Evolutionary conservation across 495 filamentous ascomycete species (phyloP).

Genomic region (Neohortaea acidophila): DNA sequence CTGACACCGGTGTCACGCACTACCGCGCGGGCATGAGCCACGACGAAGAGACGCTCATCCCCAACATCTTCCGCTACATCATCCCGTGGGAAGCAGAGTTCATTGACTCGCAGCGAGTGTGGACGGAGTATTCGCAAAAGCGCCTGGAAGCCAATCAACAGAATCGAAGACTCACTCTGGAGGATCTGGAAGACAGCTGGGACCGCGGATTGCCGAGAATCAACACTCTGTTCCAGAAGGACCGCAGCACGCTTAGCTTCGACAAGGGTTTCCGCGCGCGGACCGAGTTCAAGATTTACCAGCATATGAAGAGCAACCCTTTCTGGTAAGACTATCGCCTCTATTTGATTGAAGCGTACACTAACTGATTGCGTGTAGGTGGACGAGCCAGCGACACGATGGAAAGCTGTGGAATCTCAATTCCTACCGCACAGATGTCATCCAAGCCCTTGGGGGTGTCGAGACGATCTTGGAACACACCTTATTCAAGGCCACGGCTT

Average conservation of each 20-base stretch:
- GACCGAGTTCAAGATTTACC: constrained; percentile 96
- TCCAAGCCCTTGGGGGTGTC: constrained; percentile 97
- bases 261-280: constrained; percentile 96
- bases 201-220: constrained; percentile 96
- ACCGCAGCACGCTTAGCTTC: constrained; percentile 91
- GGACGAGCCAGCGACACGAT: constrained; percentile 95
- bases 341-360: too few species aligned
- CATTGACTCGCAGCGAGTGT: constrained; percentile 95
- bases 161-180: constrained; percentile 83
- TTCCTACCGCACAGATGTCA: constrained; percentile 95
- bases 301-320: constrained; percentile 80
- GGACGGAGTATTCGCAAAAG: constrained; percentile 99
- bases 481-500: constrained; percentile 95
- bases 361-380: too few species aligned
- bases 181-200: constrained; percentile 98
- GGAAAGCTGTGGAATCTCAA: constrained; percentile 99
- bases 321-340: constrained; percentile 5
- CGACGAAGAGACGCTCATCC: constrained; percentile 93
- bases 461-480: constrained; percentile 98
- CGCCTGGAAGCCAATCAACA: constrained; percentile 93
- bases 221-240: constrained; percentile 99
- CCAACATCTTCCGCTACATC: constrained; percentile 99
- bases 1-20: constrained; percentile 92
- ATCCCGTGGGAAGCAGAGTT: constrained; percentile 99
- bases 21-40: constrained; percentile 97